A percentile compares a stretch with the other conserved stretches of the same genome.
Evolutionary conservation across 2,329 filamentous ascomycete species (phyloP).

Genomic region (Aspergillus transmontanensis): DNA sequence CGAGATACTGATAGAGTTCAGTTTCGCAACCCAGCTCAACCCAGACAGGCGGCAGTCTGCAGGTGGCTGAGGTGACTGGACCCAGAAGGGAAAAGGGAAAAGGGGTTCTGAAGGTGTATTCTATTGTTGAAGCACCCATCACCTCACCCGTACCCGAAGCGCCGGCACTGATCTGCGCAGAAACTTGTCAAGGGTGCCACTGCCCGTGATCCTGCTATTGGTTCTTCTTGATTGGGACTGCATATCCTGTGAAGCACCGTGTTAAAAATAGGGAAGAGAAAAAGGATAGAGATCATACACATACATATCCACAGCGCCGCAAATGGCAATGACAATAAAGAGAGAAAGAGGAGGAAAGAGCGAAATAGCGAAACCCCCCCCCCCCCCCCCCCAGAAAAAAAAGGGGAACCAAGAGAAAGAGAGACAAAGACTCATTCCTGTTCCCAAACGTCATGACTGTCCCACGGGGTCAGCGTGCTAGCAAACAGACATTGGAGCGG

Average conservation of each 20-base stretch:
- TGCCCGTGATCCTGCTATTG: background rate
- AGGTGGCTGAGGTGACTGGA: slow-evolving; percentile 7
- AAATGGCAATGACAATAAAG: background rate
- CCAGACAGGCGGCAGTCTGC: slow-evolving; percentile 7
- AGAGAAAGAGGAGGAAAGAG: background rate
- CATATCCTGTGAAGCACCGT: background rate
- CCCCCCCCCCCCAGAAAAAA: background rate
- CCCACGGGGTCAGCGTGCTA: slow-evolving; percentile 1
- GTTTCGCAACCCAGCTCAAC: slow-evolving; percentile 1
- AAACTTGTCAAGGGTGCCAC: slow-evolving; percentile 1
- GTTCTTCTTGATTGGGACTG: background rate
- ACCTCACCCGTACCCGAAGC: slow-evolving; percentile 1
- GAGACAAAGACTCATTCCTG: background rate
- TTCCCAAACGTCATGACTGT: background rate
- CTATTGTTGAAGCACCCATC: slow-evolving; percentile 1
- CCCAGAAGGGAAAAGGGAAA: slow-evolving; percentile 5
- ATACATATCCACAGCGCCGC: background rate
- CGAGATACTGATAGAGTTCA: slow-evolving; percentile 15
- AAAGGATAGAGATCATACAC: background rate
- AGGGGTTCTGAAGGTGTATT: background rate
- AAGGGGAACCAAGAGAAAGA: background rate
- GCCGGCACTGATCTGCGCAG: slow-evolving; percentile 6
- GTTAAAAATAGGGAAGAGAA: background rate
- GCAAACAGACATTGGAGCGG: background rate
- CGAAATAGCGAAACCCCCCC: background rate